Percentiles rank a stretch among this genome's conserved stretches.
Conservation (phyloP, 1,139 yeast species). For the Hansenula lynferdii region DNA sequence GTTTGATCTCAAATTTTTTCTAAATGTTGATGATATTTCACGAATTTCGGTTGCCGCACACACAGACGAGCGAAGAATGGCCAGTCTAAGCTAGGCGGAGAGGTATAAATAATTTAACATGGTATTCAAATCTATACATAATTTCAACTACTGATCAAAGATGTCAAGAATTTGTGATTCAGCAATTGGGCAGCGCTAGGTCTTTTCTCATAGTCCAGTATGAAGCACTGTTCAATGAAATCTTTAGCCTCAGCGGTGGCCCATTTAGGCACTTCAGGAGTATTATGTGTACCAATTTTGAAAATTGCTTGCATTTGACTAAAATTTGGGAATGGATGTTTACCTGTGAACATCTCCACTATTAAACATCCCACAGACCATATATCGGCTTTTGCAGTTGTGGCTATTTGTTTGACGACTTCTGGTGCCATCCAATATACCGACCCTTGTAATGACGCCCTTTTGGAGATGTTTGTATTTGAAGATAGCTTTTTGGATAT, state of each 20-base stretch:
- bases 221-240: constrained; percentile 65
- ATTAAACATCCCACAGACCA: constrained; percentile 95
- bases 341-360: constrained; percentile 92
- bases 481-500: constrained; percentile 66
- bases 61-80: too few species aligned
- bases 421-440: constrained; percentile 99
- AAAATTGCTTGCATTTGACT: constrained; percentile 96
- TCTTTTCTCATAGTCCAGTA: constrained; percentile 65
- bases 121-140: too few species aligned
- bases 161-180: constrained; percentile 53
- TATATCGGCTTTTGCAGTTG: constrained; percentile 86
- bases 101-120: too few species aligned
- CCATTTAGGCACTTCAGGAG: constrained; percentile 77
- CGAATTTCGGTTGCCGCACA: too few species aligned
- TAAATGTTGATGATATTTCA: too few species aligned
- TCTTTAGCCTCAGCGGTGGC: constrained; percentile 65
- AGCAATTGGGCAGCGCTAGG: constrained; percentile 71
- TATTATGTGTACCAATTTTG: constrained; percentile 78
- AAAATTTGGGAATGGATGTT: constrained; percentile 90
- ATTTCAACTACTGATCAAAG: constrained; percentile 31
- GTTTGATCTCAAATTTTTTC: too few species aligned
- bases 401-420: constrained; percentile 89
- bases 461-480: constrained; percentile 31
- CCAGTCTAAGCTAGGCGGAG: too few species aligned
- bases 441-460: constrained; percentile 89